Conservation (phyloP, 2,329 filamentous ascomycete genomes). For the Arachnomyces sp. region DNA sequence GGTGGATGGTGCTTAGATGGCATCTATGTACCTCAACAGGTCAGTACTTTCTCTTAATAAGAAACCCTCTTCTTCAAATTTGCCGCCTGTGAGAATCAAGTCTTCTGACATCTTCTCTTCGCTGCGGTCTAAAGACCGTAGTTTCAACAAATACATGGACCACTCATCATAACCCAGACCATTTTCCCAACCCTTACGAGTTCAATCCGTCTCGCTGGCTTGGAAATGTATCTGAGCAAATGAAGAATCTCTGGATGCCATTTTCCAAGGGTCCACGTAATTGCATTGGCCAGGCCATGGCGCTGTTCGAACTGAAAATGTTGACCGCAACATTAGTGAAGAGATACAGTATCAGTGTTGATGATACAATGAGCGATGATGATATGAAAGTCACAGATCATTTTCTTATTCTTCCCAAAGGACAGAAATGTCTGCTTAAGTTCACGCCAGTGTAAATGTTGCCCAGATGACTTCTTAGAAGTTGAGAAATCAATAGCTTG, state of each 20-base stretch:
- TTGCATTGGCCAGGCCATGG: slow-evolving; percentile 10
- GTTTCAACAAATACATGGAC: slow-evolving; percentile 8
- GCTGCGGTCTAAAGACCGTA: slow-evolving; percentile 1
- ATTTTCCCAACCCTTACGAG: slow-evolving; percentile 8
- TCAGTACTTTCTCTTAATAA: slow-evolving; percentile 1
- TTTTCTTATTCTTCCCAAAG: slow-evolving; percentile 12
- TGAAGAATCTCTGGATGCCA: slow-evolving; percentile 7
- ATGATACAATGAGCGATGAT: slow-evolving; percentile 2
- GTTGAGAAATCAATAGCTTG: too few relatives aligned
- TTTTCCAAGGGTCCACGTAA: slow-evolving; percentile 10
- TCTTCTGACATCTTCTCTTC: too few relatives aligned
- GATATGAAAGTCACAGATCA: slow-evolving; percentile 12
- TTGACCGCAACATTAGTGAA: slow-evolving; percentile 6
- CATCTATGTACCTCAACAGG: slow-evolving; percentile 5
- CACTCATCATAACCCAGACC: slow-evolving; percentile 8
- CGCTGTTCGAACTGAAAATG: slow-evolving; percentile 12
- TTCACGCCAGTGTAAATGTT: slow-evolving; percentile 5
- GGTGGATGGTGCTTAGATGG: slow-evolving; percentile 2
- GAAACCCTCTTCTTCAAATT: neutral
- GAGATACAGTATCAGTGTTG: slow-evolving; percentile 7
- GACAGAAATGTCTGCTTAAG: slow-evolving; percentile 8
- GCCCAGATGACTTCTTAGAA: too few relatives aligned
- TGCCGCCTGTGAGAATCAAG: too few relatives aligned
- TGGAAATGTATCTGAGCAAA: neutral
- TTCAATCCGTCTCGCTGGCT: slow-evolving; percentile 10